Evolutionary conservation across 345 rosid genomes (phyloP).

Genomic region (Hibiscus syriacus): DNA sequence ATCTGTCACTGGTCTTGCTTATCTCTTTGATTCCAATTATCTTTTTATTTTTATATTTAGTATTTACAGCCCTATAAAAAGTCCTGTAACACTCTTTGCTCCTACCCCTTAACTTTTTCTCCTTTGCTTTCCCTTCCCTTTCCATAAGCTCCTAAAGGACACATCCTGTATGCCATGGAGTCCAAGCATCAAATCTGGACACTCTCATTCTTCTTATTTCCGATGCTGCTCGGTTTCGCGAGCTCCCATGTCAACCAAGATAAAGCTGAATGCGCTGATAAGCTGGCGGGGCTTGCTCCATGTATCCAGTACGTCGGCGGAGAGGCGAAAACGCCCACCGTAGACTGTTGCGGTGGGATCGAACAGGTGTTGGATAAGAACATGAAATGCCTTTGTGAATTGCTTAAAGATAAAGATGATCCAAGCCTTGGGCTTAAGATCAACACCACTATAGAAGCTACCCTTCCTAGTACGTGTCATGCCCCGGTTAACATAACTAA

Average conservation of each 20-base stretch:
- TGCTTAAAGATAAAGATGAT: not conserved
- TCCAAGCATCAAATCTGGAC: not conserved
- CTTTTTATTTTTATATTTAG: too few species aligned
- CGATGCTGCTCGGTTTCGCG: not conserved
- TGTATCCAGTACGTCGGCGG: not conserved
- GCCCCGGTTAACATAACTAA: not conserved
- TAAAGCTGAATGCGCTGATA: not conserved
- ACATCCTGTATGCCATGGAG: too few species aligned
- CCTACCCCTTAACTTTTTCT: too few species aligned
- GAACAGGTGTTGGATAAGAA: not conserved
- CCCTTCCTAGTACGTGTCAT: not conserved
- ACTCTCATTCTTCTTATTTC: not conserved
- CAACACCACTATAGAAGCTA: not conserved
- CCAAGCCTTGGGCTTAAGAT: not conserved
- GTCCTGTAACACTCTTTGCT: too few species aligned
- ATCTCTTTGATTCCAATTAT: too few species aligned
- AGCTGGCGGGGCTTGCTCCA: not conserved
- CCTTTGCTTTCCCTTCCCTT: too few species aligned
- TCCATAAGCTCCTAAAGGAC: too few species aligned
- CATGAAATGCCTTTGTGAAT: not conserved
- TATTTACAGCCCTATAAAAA: too few species aligned
- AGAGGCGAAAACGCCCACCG: not conserved
- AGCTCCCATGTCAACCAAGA: not conserved
- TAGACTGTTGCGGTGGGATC: not conserved
- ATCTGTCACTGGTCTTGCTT: too few species aligned